Base-by-base conservation (phyloP, 192 early-diverging fungal species). In the Lobosporangium transversale region DNA sequence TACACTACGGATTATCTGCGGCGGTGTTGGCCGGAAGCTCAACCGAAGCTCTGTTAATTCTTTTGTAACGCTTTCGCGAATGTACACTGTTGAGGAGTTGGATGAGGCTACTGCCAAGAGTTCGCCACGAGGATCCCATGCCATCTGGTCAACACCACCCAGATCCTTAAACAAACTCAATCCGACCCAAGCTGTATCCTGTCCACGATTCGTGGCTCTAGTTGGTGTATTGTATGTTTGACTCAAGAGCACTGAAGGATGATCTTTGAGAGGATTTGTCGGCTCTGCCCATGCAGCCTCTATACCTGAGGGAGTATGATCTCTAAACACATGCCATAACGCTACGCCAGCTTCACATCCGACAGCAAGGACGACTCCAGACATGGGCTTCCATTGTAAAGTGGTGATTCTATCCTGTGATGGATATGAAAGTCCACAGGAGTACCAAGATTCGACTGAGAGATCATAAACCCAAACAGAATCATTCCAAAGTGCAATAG, bases 381-480 rank as follows among this genome's bases (percentile, higher is more conserved):
- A 66, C 73, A 62, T 76, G 35, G 73, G 73, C 30, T 67, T 67
- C 73, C 73, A 76, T 8, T 76, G 53, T 33, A 76, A 31, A 23
- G 36, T 76, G 42, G 53, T 62, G 54, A 76, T 53, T 24, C 32
- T 33, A 1, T 63, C 61, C 31, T 76, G 73, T 21, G 53, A 43
- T 42, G 53, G 32, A 24, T 76, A 51, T 1, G 73, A 66, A 23
- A 76, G 58, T 44, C 64, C 64, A 24, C 63, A 74, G 1, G 81
- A 42, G 67, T 82, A 80, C 78, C 80, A 84, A 21, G 82, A 67
- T 56, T 88, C 87, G 45, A 65, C 70, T 0, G 81, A 82, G 43
- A 89, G 57, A 58, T 94, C 89, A 58, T 92, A 95, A 18, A 95
- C 53, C 69, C 89, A 89, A 0, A 94, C 70, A 27, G 79, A 75